Percentiles rank a stretch among this genome's conserved stretches.
Conservation (phyloP, 2,329 filamentous ascomycete genomes). For the Cytospora chrysosperma region DNA sequence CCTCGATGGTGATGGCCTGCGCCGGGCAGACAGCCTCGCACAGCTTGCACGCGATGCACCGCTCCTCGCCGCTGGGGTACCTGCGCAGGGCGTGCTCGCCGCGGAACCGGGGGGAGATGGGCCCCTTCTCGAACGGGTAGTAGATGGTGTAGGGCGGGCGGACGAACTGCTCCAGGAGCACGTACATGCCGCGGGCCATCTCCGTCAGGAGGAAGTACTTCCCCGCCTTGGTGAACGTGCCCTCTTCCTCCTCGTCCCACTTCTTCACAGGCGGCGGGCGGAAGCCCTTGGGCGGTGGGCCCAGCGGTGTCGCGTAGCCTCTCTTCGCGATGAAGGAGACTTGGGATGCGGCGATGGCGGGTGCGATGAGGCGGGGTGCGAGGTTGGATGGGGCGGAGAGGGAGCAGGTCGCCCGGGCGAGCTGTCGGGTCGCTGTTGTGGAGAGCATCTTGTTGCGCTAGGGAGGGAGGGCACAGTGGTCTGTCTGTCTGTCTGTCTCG, state of each 20-base stretch:
- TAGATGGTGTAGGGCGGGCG: constrained; percentile 76
- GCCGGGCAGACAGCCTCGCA: constrained; percentile 98
- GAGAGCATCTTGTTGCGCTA: constrained; percentile 13
- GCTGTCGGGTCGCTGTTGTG: constrained; percentile 21
- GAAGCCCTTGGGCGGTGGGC: constrained; percentile 78
- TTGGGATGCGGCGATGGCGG: constrained; percentile 1
- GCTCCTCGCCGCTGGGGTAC: constrained; percentile 96
- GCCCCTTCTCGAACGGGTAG: constrained; percentile 98
- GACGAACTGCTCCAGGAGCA: constrained; percentile 87
- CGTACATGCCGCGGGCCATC: constrained; percentile 97
- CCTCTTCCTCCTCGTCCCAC: constrained; percentile 81
- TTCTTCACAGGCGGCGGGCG: constrained; percentile 68
- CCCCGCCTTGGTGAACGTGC: constrained; percentile 76
- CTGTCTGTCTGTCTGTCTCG: not conserved
- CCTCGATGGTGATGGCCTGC: constrained; percentile 98
- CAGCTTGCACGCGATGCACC: constrained; percentile 99
- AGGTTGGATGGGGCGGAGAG: not conserved
- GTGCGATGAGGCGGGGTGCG: constrained; percentile 11
- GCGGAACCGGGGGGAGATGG: constrained; percentile 96
- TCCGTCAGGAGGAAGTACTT: constrained; percentile 96
- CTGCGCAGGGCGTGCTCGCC: constrained; percentile 95
- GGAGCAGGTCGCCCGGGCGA: constrained; percentile 24
- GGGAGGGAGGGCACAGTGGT: not conserved
- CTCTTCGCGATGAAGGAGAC: constrained; percentile 15
- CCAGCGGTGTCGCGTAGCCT: constrained; percentile 66